These are phyloP conservation scores for Globisporangium sylvaticum DNA, from an alignment of 352 stramenopile genomes.

Conservation along the genomic window DNA sequence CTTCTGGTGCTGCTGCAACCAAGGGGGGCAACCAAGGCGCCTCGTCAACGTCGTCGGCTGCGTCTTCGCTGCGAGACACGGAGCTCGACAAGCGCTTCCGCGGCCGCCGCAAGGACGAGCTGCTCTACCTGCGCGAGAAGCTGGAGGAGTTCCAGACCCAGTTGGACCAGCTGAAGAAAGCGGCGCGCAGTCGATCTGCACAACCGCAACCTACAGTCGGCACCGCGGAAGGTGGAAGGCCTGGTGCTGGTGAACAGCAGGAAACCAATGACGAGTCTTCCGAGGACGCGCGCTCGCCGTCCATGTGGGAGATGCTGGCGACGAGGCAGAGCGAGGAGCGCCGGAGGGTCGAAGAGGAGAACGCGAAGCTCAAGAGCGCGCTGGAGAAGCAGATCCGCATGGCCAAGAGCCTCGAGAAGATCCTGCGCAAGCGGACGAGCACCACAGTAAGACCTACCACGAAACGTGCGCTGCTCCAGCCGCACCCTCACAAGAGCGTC, in stretches of 20 bases:
- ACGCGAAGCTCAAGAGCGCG: conserved; percentile 10
- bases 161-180: not conserved
- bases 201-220: too few relatives aligned
- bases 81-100: conserved; percentile 1
- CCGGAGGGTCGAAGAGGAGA: conserved; percentile 10
- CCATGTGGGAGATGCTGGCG: conserved; percentile 1
- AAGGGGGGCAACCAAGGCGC: not conserved
- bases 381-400: conserved; percentile 20
- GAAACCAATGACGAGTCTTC: not conserved
- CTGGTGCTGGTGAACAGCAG: not conserved
- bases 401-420: conserved; percentile 22
- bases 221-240: not conserved
- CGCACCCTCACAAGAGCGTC: not conserved
- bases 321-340: conserved; percentile 9
- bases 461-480: not conserved
- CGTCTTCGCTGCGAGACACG: not conserved
- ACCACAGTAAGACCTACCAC: not conserved
- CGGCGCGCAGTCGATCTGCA: not conserved
- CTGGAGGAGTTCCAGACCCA: not conserved
- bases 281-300: not conserved
- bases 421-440: conserved; percentile 17
- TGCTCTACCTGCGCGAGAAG: conserved; percentile 8
- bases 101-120: conserved; percentile 10
- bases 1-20: not conserved
- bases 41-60: not conserved